Conservation (phyloP, 176 grass and related monocot genomes). For the Hsuehochloa calcarea region DNA sequence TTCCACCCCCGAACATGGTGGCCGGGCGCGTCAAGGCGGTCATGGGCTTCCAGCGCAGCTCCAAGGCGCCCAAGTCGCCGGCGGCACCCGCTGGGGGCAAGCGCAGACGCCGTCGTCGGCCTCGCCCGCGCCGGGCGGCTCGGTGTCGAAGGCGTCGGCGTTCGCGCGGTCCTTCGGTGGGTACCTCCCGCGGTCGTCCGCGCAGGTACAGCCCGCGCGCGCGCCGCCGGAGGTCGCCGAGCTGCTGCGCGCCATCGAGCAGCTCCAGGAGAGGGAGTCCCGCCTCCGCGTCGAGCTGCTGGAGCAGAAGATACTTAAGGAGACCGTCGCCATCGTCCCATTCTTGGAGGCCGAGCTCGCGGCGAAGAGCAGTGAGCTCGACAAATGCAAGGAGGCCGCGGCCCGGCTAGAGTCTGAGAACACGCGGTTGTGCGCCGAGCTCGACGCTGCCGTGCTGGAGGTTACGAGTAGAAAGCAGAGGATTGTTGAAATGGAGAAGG, state of each 20-base stretch:
- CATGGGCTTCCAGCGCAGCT: constrained; percentile 85
- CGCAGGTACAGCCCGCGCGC: constrained; percentile 68
- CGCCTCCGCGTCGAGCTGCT: constrained; percentile 81
- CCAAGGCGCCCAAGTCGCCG: constrained; percentile 43
- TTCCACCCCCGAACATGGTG: constrained; percentile 51
- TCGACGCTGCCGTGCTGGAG: constrained; percentile 52
- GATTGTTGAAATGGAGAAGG: constrained; percentile 62
- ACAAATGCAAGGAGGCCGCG: constrained; percentile 44
- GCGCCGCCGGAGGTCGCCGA: constrained; percentile 71
- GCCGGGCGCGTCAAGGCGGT: constrained; percentile 85
- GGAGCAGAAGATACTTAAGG: constrained; percentile 91
- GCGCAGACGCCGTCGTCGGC: constrained; percentile 31
- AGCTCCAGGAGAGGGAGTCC: constrained; percentile 91
- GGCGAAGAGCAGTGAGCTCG: constrained; percentile 56
- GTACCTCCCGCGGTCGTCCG: constrained; percentile 77
- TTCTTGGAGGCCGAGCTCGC: constrained; percentile 83
- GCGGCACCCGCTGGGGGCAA: neutral
- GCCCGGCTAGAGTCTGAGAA: constrained; percentile 71
- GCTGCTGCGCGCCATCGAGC: constrained; percentile 76
- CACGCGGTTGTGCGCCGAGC: constrained; percentile 53
- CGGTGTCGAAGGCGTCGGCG: constrained; percentile 45
- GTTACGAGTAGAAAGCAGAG: constrained; percentile 56
- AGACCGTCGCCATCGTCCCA: constrained; percentile 86
- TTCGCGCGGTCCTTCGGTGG: constrained; percentile 74
- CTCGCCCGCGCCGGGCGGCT: constrained; percentile 17